phyloP scores from a whole-genome alignment of 495 filamentous ascomycete genomes.

The Daldinia childiae region DNA sequence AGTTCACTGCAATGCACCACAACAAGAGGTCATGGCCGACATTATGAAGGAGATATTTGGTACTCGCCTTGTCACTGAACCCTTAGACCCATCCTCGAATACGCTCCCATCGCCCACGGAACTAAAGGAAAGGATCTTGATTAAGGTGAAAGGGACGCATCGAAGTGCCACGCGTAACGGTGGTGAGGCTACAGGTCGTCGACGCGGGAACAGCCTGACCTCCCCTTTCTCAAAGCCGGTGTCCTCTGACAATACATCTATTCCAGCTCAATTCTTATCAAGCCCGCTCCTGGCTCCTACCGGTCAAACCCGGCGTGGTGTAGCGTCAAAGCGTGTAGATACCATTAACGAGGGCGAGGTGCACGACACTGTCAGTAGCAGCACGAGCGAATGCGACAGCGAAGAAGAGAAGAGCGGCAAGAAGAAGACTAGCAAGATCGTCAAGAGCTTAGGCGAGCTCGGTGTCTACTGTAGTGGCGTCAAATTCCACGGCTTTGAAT shows the following conservation, averaged over 20 bases:
- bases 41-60: conserved; percentile 88
- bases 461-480: conserved; percentile 90
- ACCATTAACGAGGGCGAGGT: conserved; percentile 62
- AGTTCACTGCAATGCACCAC: conserved; percentile 85
- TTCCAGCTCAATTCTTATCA: conserved; percentile 63
- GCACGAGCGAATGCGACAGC: conserved; percentile 67
- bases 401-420: conserved; percentile 66
- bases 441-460: conserved; percentile 80
- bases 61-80: conserved; percentile 77
- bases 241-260: conserved; percentile 62
- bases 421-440: conserved; percentile 83
- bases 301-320: conserved; percentile 45
- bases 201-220: conserved; percentile 80
- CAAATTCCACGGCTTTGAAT: conserved; percentile 80
- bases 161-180: conserved; percentile 49
- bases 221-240: conserved; percentile 74
- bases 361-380: conserved; percentile 60
- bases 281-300: conserved; percentile 62
- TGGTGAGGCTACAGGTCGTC: conserved; percentile 59
- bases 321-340: conserved; percentile 49
- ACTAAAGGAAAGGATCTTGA: conserved; percentile 80
- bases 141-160: conserved; percentile 86
- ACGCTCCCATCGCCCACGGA: conserved; percentile 86
- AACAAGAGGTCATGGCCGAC: conserved; percentile 88
- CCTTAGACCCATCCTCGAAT: conserved; percentile 69